A percentile compares a stretch with the other conserved stretches of the same genome.
Evolutionary conservation across 2,329 filamentous ascomycete species (phyloP).

Genomic region (Aspergillus chevalieri): DNA sequence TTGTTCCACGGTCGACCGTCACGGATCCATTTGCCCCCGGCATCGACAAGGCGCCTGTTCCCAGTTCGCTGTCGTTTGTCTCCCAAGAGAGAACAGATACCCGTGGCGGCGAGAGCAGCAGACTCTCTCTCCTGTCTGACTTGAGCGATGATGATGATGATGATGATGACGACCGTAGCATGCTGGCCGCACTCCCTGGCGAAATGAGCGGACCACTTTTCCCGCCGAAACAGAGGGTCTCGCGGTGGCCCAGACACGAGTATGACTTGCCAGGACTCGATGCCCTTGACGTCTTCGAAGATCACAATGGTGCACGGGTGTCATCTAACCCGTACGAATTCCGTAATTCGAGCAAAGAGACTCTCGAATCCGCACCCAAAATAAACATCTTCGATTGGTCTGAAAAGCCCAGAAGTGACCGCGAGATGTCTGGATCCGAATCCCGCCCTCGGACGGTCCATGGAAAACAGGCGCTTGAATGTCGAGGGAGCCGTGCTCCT

Average conservation of each 20-base stretch:
- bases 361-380: constrained; percentile 38
- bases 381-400: constrained; percentile 61
- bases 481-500: constrained; percentile 51
- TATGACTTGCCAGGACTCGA: constrained; percentile 4
- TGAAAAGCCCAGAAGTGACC: constrained; percentile 51
- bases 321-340: constrained; percentile 9
- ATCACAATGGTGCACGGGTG: constrained; percentile 3
- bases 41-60: constrained; percentile 12
- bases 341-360: constrained; percentile 10
- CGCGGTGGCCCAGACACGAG: neutral
- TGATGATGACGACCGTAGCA: constrained; percentile 21
- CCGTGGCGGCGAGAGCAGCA: constrained; percentile 11
- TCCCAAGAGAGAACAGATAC: constrained; percentile 5
- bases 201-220: constrained; percentile 11
- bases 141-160: constrained; percentile 15
- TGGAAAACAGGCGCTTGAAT: constrained; percentile 54
- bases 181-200: constrained; percentile 22
- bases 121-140: constrained; percentile 19
- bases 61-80: constrained; percentile 7
- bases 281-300: neutral
- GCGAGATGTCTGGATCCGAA: constrained; percentile 47
- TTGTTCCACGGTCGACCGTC: constrained; percentile 24
- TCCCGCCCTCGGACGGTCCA: constrained; percentile 58
- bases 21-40: constrained; percentile 14
- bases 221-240: constrained; percentile 3